Percentiles rank a stretch among this genome's conserved stretches.
phyloP scores from a whole-genome alignment of 1,284 basidiomycete species.

The Cutaneotrichosporon daszewskae region DNA sequence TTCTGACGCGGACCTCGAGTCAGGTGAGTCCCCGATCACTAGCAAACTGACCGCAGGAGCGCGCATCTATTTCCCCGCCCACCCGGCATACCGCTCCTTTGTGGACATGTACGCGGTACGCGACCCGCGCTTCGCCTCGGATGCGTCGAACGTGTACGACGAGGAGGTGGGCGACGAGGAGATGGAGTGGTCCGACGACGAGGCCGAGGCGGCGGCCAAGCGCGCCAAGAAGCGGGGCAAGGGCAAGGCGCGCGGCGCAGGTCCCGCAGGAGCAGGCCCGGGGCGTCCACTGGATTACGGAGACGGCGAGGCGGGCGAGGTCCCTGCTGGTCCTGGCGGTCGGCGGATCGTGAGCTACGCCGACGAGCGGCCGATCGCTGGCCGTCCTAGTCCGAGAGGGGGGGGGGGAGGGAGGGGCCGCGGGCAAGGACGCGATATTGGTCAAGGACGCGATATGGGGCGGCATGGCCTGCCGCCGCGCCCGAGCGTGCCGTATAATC shows the following conservation, averaged over 20 bases:
- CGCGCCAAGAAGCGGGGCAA: slow-evolving; percentile 32
- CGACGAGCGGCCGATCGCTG: slow-evolving; percentile 8
- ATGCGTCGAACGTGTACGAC: slow-evolving; percentile 54
- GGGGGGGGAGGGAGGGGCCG: slow-evolving; percentile 19
- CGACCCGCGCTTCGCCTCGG: slow-evolving; percentile 49
- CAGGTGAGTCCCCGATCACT: too few species aligned
- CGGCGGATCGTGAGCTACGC: slow-evolving; percentile 16
- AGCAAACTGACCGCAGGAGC: too few species aligned
- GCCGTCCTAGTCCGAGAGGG: neutral
- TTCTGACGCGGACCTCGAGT: slow-evolving; percentile 14
- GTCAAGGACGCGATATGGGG: slow-evolving; percentile 6
- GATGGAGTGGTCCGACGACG: slow-evolving; percentile 55
- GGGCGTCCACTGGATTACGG: neutral
- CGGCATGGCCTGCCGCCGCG: slow-evolving; percentile 1
- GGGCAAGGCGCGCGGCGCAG: slow-evolving; percentile 4
- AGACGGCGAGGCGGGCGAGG: neutral
- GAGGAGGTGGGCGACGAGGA: slow-evolving; percentile 55
- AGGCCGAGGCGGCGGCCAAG: slow-evolving; percentile 52
- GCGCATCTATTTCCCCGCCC: slow-evolving; percentile 49
- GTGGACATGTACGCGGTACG: slow-evolving; percentile 50
- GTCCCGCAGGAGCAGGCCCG: slow-evolving; percentile 1
- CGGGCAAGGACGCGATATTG: slow-evolving; percentile 29
- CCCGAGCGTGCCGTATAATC: slow-evolving; percentile 3
- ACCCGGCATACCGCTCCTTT: slow-evolving; percentile 45
- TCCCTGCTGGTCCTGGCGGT: slow-evolving; percentile 25